Conservation (phyloP, 768 basidiomycete genomes). For the Pholiota conissans region DNA sequence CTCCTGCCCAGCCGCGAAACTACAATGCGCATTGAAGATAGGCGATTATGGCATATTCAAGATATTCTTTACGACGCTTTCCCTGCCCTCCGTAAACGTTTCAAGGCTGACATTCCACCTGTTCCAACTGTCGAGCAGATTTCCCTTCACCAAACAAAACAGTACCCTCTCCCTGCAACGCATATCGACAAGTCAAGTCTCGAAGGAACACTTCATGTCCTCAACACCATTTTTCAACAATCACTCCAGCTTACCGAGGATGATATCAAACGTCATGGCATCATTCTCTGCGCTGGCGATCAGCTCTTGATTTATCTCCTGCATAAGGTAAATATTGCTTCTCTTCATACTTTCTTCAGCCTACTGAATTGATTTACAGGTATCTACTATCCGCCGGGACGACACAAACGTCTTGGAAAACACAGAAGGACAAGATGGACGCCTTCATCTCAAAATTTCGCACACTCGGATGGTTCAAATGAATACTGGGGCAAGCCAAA, state of each 20-base stretch:
- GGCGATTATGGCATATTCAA: conserved; percentile 16
- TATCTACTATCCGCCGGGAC: not conserved
- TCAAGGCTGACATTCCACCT: not conserved
- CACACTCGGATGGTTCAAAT: conserved; percentile 20
- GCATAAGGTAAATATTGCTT: no score
- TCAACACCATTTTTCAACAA: conserved; percentile 8
- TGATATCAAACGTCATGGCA: conserved; percentile 14
- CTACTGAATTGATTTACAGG: no score
- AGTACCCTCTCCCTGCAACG: conserved; percentile 19
- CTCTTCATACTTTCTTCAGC: no score
- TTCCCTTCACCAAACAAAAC: conserved; percentile 17
- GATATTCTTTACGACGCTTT: conserved; percentile 16
- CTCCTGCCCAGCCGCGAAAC: conserved; percentile 8
- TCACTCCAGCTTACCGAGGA: conserved; percentile 11
- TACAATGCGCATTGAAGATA: conserved; percentile 1
- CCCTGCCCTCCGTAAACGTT: conserved; percentile 4
- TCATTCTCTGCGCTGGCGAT: conserved; percentile 18
- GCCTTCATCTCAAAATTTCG: conserved; percentile 27
- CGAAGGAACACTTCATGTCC: conserved; percentile 15
- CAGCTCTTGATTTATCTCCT: conserved; percentile 13
- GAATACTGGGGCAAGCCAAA: conserved; percentile 29
- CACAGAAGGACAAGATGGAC: conserved; percentile 20
- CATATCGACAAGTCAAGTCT: conserved; percentile 20
- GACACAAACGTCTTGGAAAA: conserved; percentile 16
- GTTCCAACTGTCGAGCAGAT: conserved; percentile 11